Base-by-base conservation (phyloP, 1,284 basidiomycete species). In the Somion occarium region DNA sequence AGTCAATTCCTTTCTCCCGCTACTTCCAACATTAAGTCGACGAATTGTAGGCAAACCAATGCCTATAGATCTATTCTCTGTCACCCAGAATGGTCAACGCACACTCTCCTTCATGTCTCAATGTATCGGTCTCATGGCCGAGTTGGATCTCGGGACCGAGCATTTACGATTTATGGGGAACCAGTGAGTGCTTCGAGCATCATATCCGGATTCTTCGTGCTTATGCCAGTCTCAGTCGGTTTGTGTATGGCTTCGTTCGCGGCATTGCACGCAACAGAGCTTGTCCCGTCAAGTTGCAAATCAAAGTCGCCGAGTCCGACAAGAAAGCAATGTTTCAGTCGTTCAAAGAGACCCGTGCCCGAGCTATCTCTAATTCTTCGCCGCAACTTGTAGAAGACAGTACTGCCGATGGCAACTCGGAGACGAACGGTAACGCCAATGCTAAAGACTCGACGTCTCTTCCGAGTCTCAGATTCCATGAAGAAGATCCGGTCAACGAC, bases 111-210 rank as follows among this genome's bases (percentile, higher is more conserved):
- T 94, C 75, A 84, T 98, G 74, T 86, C 91, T 0, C 87, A 92
- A 66, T 83, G 91, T 0, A 68, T 94, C 18, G 96, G 96, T 0
- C 75, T 99, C 27, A 91, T 97, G 83, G 93, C 95, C 7, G 94
- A 98, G 61, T 61, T 95, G 24, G 93, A 96, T 66, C 68, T 91
- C 43, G 87, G 91, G 15, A 98, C 94, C 0, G 94, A 98, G 53
- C 72, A 90, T 60, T 67, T 95, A 43, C 82, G 96, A 2, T 97
- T 92, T 84, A 85, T 99, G 80, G 96, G 96, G n/a, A 90, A 93
- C 64, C 56, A 49, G 64, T 66, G 39, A 46, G 51, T 56, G 20
- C 22, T 38, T 11, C 39, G 27, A 22, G 38, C 26, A 4, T 18
- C 20, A 12, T 15, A 26, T 20, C 12, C 43, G 12, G 18, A 20